Evolutionary conservation across 1,284 basidiomycete species (phyloP).

Genomic region (Coniophora puteana): DNA sequence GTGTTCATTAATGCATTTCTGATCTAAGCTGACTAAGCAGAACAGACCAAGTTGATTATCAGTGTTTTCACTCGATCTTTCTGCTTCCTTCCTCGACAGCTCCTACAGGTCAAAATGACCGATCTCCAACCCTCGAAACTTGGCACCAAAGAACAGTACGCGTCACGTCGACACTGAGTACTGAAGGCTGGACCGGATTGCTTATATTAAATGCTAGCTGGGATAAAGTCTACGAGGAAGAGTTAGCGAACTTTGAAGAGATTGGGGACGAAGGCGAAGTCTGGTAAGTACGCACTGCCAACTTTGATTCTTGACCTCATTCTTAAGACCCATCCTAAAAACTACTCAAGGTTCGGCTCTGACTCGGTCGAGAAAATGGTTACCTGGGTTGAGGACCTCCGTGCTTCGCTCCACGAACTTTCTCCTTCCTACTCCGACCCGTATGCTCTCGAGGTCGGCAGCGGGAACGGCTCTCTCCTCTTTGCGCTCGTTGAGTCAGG

Average conservation of each 20-base stretch:
- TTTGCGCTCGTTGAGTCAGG: constrained; percentile 71
- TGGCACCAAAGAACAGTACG: constrained; percentile 66
- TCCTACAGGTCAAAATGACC: no score
- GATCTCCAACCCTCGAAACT: constrained; percentile 58
- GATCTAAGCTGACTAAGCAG: no score
- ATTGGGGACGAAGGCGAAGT: constrained; percentile 87
- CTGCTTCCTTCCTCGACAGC: no score
- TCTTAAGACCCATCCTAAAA: constrained; percentile 1
- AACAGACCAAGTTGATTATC: no score
- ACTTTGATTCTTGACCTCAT: background rate
- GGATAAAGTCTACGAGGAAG: constrained; percentile 69
- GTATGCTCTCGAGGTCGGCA: constrained; percentile 71
- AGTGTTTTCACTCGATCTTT: no score
- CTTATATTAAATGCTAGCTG: constrained; percentile 44
- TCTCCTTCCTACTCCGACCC: constrained; percentile 41
- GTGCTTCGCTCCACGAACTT: constrained; percentile 46
- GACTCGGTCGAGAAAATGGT: constrained; percentile 83
- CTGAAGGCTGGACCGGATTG: background rate
- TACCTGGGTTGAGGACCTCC: no score
- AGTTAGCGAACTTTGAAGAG: constrained; percentile 75
- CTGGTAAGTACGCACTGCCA: constrained; percentile 50
- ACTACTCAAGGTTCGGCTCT: constrained; percentile 76
- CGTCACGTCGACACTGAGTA: constrained; percentile 5
- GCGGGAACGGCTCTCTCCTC: constrained; percentile 83
- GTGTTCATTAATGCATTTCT: no score